Evolutionary conservation across 208 protist species (phyloP), one percentile per base, ranked within the genome.

Genomic region (Trypanosoma vivax): DNA sequence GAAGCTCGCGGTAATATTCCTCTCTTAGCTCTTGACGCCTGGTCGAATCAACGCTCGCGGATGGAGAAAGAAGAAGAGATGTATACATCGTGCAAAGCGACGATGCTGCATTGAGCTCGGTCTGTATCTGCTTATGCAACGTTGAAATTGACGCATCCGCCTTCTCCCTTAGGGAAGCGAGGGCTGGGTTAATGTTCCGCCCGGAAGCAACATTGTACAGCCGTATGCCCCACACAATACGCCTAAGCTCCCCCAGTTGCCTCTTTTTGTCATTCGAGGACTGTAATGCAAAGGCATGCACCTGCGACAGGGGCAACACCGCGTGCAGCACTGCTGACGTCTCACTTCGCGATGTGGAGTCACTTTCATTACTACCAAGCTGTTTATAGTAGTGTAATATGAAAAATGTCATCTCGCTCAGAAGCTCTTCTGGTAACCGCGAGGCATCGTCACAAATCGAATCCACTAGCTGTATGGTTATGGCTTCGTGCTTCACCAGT

Each of bases 181-280:
- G 46, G 29, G 80, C 88, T 2, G 50, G 49, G 18, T 80, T 77
- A 2, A 56, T 47, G n/a, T 46, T 73, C 39, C 81, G 69, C 25
- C 76, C 78, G 35, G 58, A 65, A 13, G 69, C 70, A 40, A 76
- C 70, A 65, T 93, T 84, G 52, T 88, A 93, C 19, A 93, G 45
- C 0, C 89, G 83, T 27, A 96, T 82, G 9, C 89, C 89, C 83
- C 89, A 96, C 21, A 92, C 73, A 31, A 96, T 90, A 35, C 83
- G 74, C 3, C 79, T 73, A 13, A 96, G 63, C 62, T 96, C 83
- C 45, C 89, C 72, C 49, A 96, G 55, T 70, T 93, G 83, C 5
- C 83, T 59, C 33, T 69, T 54, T 46, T 83, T 83, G 54, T 94
- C 83, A 25, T 76, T 66, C 1, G 57, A 16, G 18, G 78, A 69